Evolutionary conservation across 2,329 filamentous ascomycete species (phyloP).

Genomic region (Colletotrichum graminicola): DNA sequence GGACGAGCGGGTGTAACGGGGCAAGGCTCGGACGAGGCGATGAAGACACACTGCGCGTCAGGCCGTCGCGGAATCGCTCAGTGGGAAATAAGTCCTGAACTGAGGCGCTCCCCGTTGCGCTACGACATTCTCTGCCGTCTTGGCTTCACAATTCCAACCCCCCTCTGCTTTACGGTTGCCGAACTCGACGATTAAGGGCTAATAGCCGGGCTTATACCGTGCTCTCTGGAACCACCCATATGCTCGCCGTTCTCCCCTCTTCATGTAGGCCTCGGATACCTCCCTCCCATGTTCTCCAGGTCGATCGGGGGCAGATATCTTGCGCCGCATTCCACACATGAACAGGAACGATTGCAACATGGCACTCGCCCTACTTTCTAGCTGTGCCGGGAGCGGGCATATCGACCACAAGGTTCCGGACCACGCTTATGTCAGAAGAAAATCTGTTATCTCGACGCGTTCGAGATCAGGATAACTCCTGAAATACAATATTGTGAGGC

Average conservation of each 20-base stretch:
- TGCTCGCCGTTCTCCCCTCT: too few species aligned
- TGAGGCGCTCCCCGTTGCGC: not conserved
- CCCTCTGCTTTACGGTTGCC: not conserved
- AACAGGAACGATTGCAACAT: not conserved
- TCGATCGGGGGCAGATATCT: not conserved
- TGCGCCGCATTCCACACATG: not conserved
- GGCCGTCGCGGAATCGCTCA: not conserved
- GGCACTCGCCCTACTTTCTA: not conserved
- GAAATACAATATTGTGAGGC: not conserved
- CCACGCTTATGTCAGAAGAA: not conserved
- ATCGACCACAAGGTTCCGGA: not conserved
- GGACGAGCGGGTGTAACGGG: conserved; percentile 4
- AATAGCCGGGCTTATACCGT: not conserved
- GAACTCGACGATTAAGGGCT: not conserved
- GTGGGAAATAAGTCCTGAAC: not conserved
- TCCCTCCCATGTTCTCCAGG: not conserved
- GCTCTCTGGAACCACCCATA: too few species aligned
- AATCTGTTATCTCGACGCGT: too few species aligned
- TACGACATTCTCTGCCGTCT: not conserved
- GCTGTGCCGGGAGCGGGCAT: too few species aligned
- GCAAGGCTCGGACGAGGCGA: conserved; percentile 2
- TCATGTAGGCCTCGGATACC: not conserved
- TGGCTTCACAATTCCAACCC: not conserved
- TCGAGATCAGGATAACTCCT: not conserved
- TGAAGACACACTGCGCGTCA: not conserved